phyloP scores from a whole-genome alignment of 768 basidiomycete genomes.

The Amanita rimosa region DNA sequence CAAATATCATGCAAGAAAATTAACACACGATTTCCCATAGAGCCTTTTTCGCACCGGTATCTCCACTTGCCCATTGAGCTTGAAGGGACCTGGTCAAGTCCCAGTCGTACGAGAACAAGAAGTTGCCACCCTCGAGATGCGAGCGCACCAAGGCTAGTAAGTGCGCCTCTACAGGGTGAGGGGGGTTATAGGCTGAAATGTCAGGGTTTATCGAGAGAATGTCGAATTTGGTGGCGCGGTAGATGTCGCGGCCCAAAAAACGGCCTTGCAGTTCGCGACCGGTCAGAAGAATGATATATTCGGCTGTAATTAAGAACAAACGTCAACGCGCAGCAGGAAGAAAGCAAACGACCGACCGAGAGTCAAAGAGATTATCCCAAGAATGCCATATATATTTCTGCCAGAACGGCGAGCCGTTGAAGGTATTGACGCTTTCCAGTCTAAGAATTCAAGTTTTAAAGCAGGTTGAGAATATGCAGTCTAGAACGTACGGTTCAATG shows the following conservation, averaged over 20 bases:
- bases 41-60: constrained; percentile 39
- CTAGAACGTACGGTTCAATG: constrained; percentile 46
- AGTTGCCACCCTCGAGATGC: constrained; percentile 69
- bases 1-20: background rate
- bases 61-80: constrained; percentile 55
- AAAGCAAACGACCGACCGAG: constrained; percentile 38
- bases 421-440: constrained; percentile 42
- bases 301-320: constrained; percentile 44
- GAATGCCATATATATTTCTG: constrained; percentile 63
- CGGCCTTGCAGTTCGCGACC: constrained; percentile 68
- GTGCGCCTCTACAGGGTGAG: constrained; percentile 82
- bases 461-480: constrained; percentile 1
- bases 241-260: constrained; percentile 79
- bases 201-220: constrained; percentile 78
- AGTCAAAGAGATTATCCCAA: constrained; percentile 67
- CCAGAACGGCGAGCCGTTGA: constrained; percentile 45
- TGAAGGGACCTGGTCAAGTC: constrained; percentile 86
- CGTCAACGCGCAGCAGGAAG: background rate
- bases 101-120: constrained; percentile 86
- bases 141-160: constrained; percentile 77
- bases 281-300: constrained; percentile 86
- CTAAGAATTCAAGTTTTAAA: constrained; percentile 19
- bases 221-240: constrained; percentile 82
- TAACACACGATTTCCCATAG: constrained; percentile 72
- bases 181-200: constrained; percentile 52